Conservation (phyloP, 2,329 filamentous ascomycete genomes). For the Phialophora chinensis region DNA sequence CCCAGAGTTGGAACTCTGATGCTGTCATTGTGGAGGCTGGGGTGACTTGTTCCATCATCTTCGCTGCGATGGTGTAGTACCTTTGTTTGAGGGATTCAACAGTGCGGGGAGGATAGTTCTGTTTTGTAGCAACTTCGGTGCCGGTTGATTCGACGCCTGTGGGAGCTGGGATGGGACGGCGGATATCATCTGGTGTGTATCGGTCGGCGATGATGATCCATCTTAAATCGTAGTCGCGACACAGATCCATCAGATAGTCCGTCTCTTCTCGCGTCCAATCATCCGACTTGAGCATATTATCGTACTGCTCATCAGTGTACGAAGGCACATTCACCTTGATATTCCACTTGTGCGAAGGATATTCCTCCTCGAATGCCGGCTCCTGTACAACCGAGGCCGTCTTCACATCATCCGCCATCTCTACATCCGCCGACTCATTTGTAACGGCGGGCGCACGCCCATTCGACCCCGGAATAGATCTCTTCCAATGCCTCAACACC, state of each 20-base stretch:
- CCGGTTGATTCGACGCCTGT: slow-evolving; percentile 44
- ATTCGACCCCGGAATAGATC: slow-evolving; percentile 56
- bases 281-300: slow-evolving; percentile 70
- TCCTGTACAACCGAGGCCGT: slow-evolving; percentile 43
- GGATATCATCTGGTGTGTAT: slow-evolving; percentile 68
- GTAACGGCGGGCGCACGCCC: slow-evolving; percentile 34
- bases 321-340: slow-evolving; percentile 76
- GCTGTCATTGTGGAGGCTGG: slow-evolving; percentile 86
- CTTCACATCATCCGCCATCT: slow-evolving; percentile 40
- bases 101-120: slow-evolving; percentile 59
- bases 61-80: slow-evolving; percentile 85
- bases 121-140: slow-evolving; percentile 37
- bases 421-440: slow-evolving; percentile 42
- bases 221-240: slow-evolving; percentile 79
- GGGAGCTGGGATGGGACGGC: slow-evolving; percentile 12
- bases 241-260: slow-evolving; percentile 81
- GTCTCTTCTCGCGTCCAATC: slow-evolving; percentile 95
- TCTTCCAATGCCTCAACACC: slow-evolving; percentile 79
- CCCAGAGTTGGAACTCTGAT: slow-evolving; percentile 80
- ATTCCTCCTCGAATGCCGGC: slow-evolving; percentile 52
- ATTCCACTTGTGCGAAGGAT: slow-evolving; percentile 84
- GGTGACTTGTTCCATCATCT: slow-evolving; percentile 79
- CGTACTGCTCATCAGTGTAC: slow-evolving; percentile 89
- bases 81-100: slow-evolving; percentile 91
- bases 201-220: slow-evolving; percentile 93